Evolutionary conservation across 805 yeast genomes (phyloP), one percentile per base, ranked within the genome.

Genomic region (Candida arabinofermentans): DNA sequence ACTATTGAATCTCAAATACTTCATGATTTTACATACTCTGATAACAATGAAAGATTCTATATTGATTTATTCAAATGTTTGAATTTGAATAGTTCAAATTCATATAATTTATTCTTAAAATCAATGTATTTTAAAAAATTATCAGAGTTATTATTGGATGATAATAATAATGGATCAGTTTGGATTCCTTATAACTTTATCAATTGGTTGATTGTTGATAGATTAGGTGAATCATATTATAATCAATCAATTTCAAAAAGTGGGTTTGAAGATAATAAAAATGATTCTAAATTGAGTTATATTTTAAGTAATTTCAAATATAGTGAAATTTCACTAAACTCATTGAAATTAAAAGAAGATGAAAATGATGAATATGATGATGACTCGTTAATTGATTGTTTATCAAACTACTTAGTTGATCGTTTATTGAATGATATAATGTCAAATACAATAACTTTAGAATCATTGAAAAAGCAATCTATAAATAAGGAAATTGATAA

Each of bases 61-160:
- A 13, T 41, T 3, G 37, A 26, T 4, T 19, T 47, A 3, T 27
- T 44, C 22, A 47, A 49, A 33, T 29, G 47, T 2, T 27, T 49
- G 21, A 24, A 33, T 18, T 22, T 50, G 29, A 37, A 43, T 14
- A 8, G 34, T 2, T n/a, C n/a, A n/a, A 46, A 30, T 22, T 23
- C 51, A 2, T 32, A 47, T 26, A 49, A 44, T 34, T 26, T 33
- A 29, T 53, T 59, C 21, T 35, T 59, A 44, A 56, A 56, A 35
- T 42, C 62, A 1, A 36, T 59, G 44, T 42, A 46, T 24, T 36
- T 51, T 29, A 57, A 54, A 27, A 42, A 46, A 32, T 26, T 47
- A 2, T 40, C 49, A 5, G 50, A 55, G 38, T 13, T 47, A 24
- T 12, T 23, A 24, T 13, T 27, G 42, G 9, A 35, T 19, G 9